Evolutionary conservation across 1,139 yeast species (phyloP).

Genomic region (Lodderomyces metapsilosis): DNA sequence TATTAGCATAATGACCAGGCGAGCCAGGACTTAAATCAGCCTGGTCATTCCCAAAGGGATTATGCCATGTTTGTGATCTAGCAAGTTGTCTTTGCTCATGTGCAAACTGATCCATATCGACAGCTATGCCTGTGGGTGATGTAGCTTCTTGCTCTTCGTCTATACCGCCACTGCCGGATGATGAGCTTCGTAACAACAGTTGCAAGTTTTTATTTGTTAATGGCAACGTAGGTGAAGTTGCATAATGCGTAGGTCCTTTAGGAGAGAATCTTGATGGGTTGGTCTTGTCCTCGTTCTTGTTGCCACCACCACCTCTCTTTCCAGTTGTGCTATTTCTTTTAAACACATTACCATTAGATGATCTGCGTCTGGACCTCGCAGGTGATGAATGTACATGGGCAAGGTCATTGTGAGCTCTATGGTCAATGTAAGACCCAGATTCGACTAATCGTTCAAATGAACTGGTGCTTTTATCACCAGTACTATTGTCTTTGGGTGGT

Average conservation of each 20-base stretch:
- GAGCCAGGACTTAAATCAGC: conserved; percentile 7
- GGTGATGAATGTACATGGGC: conserved; percentile 33
- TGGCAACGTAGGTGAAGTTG: conserved; percentile 22
- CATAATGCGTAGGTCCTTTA: neutral
- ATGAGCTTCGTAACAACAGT: conserved; percentile 19
- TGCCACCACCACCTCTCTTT: neutral
- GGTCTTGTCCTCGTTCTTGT: neutral
- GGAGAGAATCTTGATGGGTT: neutral
- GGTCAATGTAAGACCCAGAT: conserved; percentile 33
- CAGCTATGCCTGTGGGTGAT: conserved; percentile 27
- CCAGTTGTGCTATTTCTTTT: conserved; percentile 3
- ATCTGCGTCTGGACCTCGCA: conserved; percentile 31
- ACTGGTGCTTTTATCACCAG: conserved; percentile 4
- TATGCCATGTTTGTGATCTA: conserved; percentile 19
- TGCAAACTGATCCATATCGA: conserved; percentile 42
- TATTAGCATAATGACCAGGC: neutral
- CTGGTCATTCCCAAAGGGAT: conserved; percentile 7
- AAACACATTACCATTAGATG: conserved; percentile 10
- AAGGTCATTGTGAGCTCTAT: conserved; percentile 29
- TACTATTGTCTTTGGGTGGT: neutral
- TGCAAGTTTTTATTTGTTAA: conserved; percentile 40
- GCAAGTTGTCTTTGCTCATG: conserved; percentile 34
- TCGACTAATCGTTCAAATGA: conserved; percentile 13
- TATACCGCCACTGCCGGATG: conserved; percentile 10
- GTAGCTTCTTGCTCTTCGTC: conserved; percentile 2